Percentiles rank a stretch among this genome's conserved stretches.
These are phyloP conservation scores for Leccinum subrobustum DNA, from an alignment of 1,284 basidiomycete genomes.

Conservation along the genomic window DNA sequence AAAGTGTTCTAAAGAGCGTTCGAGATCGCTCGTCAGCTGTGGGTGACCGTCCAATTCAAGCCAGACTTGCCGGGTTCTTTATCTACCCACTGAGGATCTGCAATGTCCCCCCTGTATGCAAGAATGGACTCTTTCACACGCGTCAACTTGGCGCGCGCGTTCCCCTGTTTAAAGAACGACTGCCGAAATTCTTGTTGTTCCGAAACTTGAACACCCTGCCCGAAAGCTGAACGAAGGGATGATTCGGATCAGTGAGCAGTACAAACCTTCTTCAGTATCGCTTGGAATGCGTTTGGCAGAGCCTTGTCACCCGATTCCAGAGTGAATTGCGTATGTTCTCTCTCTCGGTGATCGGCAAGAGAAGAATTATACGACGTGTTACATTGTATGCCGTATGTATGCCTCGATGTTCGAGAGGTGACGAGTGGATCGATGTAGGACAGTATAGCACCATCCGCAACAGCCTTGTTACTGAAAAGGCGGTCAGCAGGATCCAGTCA, in stretches of 20 bases:
- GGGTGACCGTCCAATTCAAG: too few species aligned
- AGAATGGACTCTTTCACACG: constrained; percentile 5
- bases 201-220: constrained; percentile 32
- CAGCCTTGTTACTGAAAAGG: constrained; percentile 50
- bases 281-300: constrained; percentile 28
- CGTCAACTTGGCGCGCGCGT: neutral
- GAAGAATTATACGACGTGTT: constrained; percentile 24
- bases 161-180: neutral
- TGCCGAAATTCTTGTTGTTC: constrained; percentile 33
- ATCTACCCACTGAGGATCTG: constrained; percentile 21
- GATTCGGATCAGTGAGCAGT: too few species aligned
- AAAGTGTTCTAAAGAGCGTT: constrained; percentile 11
- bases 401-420: constrained; percentile 41
- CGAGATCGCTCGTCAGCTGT: neutral
- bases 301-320: constrained; percentile 14
- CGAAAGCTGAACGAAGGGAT: neutral
- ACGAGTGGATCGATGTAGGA: constrained; percentile 51
- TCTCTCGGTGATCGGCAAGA: constrained; percentile 35
- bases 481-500: constrained; percentile 1
- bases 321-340: constrained; percentile 13
- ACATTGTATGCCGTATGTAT: constrained; percentile 40
- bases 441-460: constrained; percentile 52
- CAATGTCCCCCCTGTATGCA: constrained; percentile 14
- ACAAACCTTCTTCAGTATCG: constrained; percentile 28
- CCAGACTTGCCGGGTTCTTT: constrained; percentile 12